Evolutionary conservation across 2,329 filamentous ascomycete genomes (phyloP).

Genomic region (Penicillium sclerotigenum): DNA sequence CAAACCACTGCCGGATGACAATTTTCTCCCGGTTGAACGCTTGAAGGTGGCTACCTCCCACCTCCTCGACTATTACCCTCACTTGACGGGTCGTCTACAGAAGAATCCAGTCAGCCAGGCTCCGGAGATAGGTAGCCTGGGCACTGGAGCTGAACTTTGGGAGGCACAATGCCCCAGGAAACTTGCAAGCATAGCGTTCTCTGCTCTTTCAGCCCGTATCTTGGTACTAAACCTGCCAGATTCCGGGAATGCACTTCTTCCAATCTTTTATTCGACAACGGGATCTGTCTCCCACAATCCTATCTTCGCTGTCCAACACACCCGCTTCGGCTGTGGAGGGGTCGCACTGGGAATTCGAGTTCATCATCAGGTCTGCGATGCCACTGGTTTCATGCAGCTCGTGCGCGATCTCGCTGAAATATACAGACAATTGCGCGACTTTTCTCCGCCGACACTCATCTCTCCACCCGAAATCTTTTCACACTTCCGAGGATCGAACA

Average conservation of each 20-base stretch:
- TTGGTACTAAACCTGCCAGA: not conserved
- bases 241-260: not conserved
- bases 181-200: not conserved
- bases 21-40: not conserved
- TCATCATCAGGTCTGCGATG: constrained; percentile 8
- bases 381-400: not conserved
- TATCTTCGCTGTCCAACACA: constrained; percentile 6
- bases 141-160: constrained; percentile 2
- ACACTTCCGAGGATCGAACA: not conserved
- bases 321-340: constrained; percentile 5
- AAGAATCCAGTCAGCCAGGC: not conserved
- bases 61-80: constrained; percentile 5
- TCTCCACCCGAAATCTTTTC: not conserved
- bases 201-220: constrained; percentile 1
- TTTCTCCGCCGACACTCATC: not conserved
- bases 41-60: not conserved
- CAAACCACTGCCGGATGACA: not conserved
- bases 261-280: not conserved
- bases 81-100: constrained; percentile 5
- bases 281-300: not conserved
- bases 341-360: constrained; percentile 3
- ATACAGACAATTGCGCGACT: constrained; percentile 1
- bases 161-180: not conserved
- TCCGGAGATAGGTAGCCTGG: not conserved
- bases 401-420: constrained; percentile 2